Conservation (phyloP, 2,329 filamentous ascomycete species). For the Diaporthe sp. region DNA sequence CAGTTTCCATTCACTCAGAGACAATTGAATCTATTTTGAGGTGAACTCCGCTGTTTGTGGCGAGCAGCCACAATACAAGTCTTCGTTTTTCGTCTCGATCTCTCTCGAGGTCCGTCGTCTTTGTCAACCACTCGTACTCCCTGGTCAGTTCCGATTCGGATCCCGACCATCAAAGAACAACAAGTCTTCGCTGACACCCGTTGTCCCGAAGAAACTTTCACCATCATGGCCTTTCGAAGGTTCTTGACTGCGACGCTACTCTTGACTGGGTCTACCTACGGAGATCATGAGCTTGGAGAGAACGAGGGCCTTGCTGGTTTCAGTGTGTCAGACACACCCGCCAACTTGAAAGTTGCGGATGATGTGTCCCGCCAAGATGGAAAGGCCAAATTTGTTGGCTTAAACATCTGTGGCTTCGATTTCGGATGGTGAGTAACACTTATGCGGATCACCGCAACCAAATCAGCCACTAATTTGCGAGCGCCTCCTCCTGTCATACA, state of each 20-base stretch:
- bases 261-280: not conserved
- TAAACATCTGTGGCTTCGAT: conserved; percentile 63
- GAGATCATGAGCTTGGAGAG: not conserved
- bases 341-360: too few species aligned
- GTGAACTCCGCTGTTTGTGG: not conserved
- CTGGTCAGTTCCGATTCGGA: too few species aligned
- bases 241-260: not conserved
- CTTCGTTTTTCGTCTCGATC: not conserved
- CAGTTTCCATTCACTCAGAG: not conserved
- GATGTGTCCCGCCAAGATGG: too few species aligned
- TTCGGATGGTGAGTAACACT: conserved; percentile 53
- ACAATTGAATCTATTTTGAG: not conserved
- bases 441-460: too few species aligned
- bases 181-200: not conserved
- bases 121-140: not conserved
- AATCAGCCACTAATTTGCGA: not conserved
- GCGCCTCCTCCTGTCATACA: not conserved
- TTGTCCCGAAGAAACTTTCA: not conserved
- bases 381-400: conserved; percentile 44
- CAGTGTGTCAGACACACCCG: not conserved
- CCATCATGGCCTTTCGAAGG: not conserved
- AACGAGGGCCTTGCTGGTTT: not conserved
- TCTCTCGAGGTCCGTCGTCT: not conserved
- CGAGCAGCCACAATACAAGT: not conserved
- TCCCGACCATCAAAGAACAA: not conserved